Percentiles rank a stretch among this genome's conserved stretches.
phyloP scores from a whole-genome alignment of 2,329 filamentous ascomycete genomes.

The Venturia aucupariae region DNA sequence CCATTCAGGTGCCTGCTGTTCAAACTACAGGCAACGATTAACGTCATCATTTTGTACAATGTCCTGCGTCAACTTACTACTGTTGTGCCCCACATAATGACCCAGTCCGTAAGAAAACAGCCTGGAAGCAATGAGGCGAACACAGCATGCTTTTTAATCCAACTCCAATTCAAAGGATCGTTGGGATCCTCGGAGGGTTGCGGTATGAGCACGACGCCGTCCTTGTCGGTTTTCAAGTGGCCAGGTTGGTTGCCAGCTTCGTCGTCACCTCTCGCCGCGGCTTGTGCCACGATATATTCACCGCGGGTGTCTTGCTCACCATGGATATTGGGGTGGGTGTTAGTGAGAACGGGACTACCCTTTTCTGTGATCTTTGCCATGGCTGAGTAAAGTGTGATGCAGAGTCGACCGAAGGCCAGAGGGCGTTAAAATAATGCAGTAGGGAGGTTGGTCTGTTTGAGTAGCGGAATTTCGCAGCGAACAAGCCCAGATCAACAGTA shows the following conservation, averaged over 20 bases:
- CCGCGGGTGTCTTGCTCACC: not conserved
- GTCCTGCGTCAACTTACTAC: not conserved
- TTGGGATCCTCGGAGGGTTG: constrained; percentile 21
- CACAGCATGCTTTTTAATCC: constrained; percentile 21
- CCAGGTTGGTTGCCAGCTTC: not conserved
- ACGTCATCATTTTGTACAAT: not conserved
- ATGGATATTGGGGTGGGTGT: not conserved
- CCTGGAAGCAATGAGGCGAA: constrained; percentile 19
- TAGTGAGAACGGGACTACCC: not conserved
- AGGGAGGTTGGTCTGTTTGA: not conserved
- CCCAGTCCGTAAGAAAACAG: constrained; percentile 20
- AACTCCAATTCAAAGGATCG: constrained; percentile 29
- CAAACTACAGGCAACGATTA: constrained; percentile 9
- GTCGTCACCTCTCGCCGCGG: not conserved
- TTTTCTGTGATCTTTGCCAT: not conserved
- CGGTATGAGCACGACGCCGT: constrained; percentile 21
- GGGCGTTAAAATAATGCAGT: not conserved
- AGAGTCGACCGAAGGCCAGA: not conserved
- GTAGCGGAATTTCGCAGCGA: not conserved
- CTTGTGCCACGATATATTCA: not conserved
- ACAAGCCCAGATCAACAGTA: not conserved
- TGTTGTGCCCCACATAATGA: constrained; percentile 18
- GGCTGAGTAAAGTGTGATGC: not conserved
- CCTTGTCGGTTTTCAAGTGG: constrained; percentile 12
- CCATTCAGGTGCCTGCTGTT: constrained; percentile 8